Evolutionary conservation across 2,329 filamentous ascomycete species (phyloP).

Genomic region (Bipolaris gigantea): DNA sequence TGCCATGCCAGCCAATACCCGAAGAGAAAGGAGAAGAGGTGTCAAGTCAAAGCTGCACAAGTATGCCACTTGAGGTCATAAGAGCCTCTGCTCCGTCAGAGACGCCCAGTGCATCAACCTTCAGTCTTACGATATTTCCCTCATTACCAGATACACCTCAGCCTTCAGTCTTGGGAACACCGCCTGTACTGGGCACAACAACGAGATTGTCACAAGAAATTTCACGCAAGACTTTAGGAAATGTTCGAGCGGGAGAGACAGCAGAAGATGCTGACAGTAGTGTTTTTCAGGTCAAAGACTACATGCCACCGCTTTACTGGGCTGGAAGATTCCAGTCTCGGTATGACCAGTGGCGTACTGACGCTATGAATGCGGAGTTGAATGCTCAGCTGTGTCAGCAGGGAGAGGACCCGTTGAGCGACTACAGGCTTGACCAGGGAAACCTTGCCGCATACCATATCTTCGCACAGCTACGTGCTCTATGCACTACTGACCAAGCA

Average conservation of each 20-base stretch:
- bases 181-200: neutral
- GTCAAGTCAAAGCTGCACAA: neutral
- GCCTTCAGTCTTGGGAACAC: neutral
- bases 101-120: neutral
- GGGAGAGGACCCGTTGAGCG: slow-evolving; percentile 19
- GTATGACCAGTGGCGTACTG: slow-evolving; percentile 41
- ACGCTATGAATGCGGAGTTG: slow-evolving; percentile 30
- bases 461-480: slow-evolving; percentile 35
- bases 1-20: slow-evolving; percentile 9
- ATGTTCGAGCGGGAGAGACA: slow-evolving; percentile 4
- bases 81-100: neutral
- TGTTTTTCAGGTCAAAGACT: slow-evolving; percentile 35
- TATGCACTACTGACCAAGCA: slow-evolving; percentile 34
- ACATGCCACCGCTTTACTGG: slow-evolving; percentile 41
- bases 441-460: slow-evolving; percentile 34
- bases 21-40: slow-evolving; percentile 14
- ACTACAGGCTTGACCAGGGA: slow-evolving; percentile 31
- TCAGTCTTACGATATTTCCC: neutral
- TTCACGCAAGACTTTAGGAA: slow-evolving; percentile 10
- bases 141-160: neutral
- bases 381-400: slow-evolving; percentile 12
- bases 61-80: neutral
- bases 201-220: neutral
- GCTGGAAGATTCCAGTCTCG: slow-evolving; percentile 40
- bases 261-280: slow-evolving; percentile 25